A percentile compares a stretch with the other conserved stretches of the same genome.
Evolutionary conservation across 192 early-diverging fungal genomes (phyloP).

Genomic region (Coemansia sp.): DNA sequence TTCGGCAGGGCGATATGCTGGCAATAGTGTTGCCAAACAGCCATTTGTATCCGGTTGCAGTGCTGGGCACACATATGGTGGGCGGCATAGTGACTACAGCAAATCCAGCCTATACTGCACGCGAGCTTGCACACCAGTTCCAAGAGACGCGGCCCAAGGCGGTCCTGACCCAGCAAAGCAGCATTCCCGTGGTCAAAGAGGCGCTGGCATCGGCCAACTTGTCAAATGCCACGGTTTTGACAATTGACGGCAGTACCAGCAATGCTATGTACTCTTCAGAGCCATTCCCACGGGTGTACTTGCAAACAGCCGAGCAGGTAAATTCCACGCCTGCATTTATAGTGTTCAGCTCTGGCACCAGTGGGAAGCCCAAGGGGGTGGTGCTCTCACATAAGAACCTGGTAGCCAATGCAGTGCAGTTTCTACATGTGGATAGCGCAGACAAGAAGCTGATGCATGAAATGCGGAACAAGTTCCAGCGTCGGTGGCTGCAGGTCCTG

Average conservation of each 20-base stretch:
- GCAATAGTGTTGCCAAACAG: conserved; percentile 72
- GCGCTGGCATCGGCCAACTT: conserved; percentile 20
- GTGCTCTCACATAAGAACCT: conserved; percentile 77
- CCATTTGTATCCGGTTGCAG: conserved; percentile 60
- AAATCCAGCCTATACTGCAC: conserved; percentile 79
- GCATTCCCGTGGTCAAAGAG: conserved; percentile 25
- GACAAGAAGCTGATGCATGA: conserved; percentile 21
- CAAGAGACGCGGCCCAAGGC: conserved; percentile 63
- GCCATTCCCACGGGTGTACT: conserved; percentile 36
- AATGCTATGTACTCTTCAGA: conserved; percentile 16
- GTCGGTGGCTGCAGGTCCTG: conserved; percentile 43
- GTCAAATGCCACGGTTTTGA: conserved; percentile 35
- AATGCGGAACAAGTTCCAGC: conserved; percentile 15
- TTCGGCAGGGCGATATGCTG: conserved; percentile 69
- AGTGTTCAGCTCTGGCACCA: conserved; percentile 51
- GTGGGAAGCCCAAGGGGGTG: conserved; percentile 80
- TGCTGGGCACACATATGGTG: conserved; percentile 62
- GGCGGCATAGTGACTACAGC: conserved; percentile 70
- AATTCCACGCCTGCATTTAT: conserved; percentile 41
- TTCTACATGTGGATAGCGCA: conserved; percentile 43
- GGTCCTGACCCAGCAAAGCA: conserved; percentile 58
- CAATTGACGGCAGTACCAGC: conserved; percentile 17
- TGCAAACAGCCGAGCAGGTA: conserved; percentile 19
- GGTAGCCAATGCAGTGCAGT: conserved; percentile 69
- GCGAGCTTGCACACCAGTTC: conserved; percentile 79